Evolutionary conservation across 805 yeast species (phyloP).

Genomic region (Hanseniaspora singularis): DNA sequence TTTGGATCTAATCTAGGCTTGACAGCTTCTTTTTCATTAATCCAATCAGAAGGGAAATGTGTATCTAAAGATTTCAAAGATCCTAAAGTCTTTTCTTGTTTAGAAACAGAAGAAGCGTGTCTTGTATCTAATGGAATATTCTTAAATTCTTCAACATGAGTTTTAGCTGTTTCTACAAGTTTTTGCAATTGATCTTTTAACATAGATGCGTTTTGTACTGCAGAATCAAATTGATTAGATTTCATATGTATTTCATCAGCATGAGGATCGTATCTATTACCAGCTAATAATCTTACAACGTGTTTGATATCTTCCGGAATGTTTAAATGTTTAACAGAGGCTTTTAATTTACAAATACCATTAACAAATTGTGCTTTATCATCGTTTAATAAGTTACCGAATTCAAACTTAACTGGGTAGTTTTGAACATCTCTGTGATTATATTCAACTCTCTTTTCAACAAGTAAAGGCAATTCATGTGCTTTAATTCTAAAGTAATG

Average conservation of each 20-base stretch:
- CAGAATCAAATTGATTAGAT: constrained; percentile 53
- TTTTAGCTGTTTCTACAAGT: constrained; percentile 54
- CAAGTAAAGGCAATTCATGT: constrained; percentile 77
- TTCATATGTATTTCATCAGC: constrained; percentile 53
- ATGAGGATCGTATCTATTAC: constrained; percentile 56
- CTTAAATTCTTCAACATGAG: constrained; percentile 46
- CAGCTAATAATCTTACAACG: constrained; percentile 69
- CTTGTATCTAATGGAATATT: constrained; percentile 77
- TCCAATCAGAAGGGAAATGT: constrained; percentile 72
- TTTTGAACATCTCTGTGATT: constrained; percentile 34
- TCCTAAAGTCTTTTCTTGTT: constrained; percentile 23
- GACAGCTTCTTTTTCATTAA: constrained; percentile 53
- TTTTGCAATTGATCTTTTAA: constrained; percentile 52
- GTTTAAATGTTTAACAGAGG: constrained; percentile 37
- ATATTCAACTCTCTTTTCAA: constrained; percentile 62
- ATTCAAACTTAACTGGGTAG: constrained; percentile 54
- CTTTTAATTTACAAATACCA: constrained; percentile 51
- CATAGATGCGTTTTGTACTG: constrained; percentile 75
- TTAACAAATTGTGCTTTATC: constrained; percentile 42
- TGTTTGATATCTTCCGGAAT: constrained; percentile 45
- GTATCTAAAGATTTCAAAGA: constrained; percentile 31
- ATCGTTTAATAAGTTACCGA: constrained; percentile 65
- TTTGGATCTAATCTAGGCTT: constrained; percentile 18
- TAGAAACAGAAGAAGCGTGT: constrained; percentile 38
- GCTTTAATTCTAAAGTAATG: constrained; percentile 75